A percentile compares a stretch with the other conserved stretches of the same genome.
Evolutionary conservation across 495 filamentous ascomycete species (phyloP).

Genomic region (Trichoderma virens): DNA sequence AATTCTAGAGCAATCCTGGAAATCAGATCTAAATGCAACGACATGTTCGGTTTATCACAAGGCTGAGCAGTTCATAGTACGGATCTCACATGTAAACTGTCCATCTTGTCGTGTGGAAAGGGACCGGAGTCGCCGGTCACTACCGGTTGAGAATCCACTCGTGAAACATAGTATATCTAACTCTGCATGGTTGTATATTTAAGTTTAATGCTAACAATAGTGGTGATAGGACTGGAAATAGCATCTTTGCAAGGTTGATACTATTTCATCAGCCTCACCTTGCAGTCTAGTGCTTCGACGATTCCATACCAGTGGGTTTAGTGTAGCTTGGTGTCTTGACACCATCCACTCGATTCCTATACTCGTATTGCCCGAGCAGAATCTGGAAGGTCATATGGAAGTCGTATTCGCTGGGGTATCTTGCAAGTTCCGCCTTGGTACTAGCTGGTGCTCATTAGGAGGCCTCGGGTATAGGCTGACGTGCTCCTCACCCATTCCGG

Average conservation of each 20-base stretch:
- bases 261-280: no score
- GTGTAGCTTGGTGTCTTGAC: no score
- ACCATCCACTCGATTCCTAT: no score
- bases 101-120: not conserved
- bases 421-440: not conserved
- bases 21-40: not conserved
- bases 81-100: not conserved
- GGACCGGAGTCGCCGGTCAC: not conserved
- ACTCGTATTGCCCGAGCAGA: not conserved
- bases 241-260: no score
- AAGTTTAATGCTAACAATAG: no score
- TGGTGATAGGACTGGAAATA: no score
- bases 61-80: not conserved
- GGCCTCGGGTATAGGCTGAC: not conserved
- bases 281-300: no score
- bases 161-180: not conserved
- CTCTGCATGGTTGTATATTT: no score
- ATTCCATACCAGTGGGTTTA: no score
- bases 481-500: no score
- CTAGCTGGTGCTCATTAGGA: not conserved
- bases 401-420: not conserved
- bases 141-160: not conserved
- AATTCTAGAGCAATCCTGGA: not conserved
- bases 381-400: not conserved
- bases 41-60: not conserved